Base-by-base conservation (phyloP, 208 protist genomes). In the Wallacemonas collosoma region DNA sequence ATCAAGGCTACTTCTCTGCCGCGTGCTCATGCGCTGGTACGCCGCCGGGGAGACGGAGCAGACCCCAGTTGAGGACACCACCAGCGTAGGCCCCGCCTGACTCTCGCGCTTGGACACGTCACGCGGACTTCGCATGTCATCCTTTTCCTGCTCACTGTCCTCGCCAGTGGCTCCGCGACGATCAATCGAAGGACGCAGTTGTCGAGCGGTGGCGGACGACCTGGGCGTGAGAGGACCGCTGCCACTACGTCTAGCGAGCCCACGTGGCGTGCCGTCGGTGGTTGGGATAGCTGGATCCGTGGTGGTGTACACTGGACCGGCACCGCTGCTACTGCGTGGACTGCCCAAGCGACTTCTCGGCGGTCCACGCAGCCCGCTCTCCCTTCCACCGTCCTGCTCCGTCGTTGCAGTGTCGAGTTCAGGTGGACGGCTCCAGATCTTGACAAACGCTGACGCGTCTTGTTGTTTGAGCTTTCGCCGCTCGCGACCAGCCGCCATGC, bases 401-500 rank as follows among this genome's bases (percentile, higher is more conserved):
- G 45, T 50, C 8, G 45, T 50, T 0, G 45, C 12, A 12, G 45
- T 50, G 6, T 6, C 56, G 36, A 15, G 14, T 15, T 38, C 56
- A 6, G 56, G 56, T 14, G 56, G 56, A 3, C 36, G 56, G 35
- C 56, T 62, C 56, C 56, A 62, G 36, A 38, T 62, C 36, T 38
- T n/a, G 26, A 15, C 35, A 6, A n/a, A 11, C 9, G 36, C 17
- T 4, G 60, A 38, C 60, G 60, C 60, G 11, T 45, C 60, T 7
- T 50, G 2, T 17, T 65, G 40, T 35, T 40, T 7, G 15, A 9
- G 15, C 56, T 65, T 44, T 3, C 60, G 2, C 60, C n/a, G 7
- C 60, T 65, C 60, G 7, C 60, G 60, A 11, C 60, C 60, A 8
- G 60, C 60, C 8, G 60, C 60, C 60, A 65, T 65, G 60, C 60